Conservation (phyloP, 139 green algal species). For the Chlamydomonas applanata region DNA sequence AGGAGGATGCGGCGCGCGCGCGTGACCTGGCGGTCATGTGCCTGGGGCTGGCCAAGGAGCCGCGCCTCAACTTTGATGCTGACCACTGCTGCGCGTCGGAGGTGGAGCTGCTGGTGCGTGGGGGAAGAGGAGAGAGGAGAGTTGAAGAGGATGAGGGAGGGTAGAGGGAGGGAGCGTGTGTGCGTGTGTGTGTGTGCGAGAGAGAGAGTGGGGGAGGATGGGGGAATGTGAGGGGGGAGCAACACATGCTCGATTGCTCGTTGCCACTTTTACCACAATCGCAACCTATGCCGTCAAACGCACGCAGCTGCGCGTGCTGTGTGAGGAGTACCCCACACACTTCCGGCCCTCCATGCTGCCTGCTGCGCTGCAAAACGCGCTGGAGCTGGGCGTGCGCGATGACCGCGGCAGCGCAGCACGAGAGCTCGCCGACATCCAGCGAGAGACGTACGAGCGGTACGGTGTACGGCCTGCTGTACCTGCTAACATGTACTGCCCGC, state of each 20-base stretch:
- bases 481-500: background rate
- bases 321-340: constrained; percentile 5
- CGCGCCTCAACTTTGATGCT: constrained; percentile 15
- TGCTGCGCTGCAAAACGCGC: background rate
- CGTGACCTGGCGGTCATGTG: constrained; percentile 9
- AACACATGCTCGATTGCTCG: background rate
- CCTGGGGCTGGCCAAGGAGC: background rate
- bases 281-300: too few relatives aligned
- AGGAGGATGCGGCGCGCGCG: constrained; percentile 8
- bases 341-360: constrained; percentile 6
- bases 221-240: background rate
- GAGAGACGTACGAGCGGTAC: background rate
- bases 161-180: background rate
- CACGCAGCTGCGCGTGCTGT: background rate
- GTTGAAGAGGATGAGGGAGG: background rate
- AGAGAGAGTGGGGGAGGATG: background rate
- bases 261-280: too few relatives aligned
- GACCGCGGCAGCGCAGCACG: background rate
- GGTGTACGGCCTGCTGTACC: background rate
- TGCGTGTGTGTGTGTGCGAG: background rate
- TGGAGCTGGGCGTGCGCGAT: constrained; percentile 2
- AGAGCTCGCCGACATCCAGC: background rate
- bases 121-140: background rate
- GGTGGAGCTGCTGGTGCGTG: constrained; percentile 10
- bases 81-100: background rate